Evolutionary conservation across 208 protist genomes (phyloP), one percentile per base, ranked within the genome.

Genomic region (Angomonas deanei): DNA sequence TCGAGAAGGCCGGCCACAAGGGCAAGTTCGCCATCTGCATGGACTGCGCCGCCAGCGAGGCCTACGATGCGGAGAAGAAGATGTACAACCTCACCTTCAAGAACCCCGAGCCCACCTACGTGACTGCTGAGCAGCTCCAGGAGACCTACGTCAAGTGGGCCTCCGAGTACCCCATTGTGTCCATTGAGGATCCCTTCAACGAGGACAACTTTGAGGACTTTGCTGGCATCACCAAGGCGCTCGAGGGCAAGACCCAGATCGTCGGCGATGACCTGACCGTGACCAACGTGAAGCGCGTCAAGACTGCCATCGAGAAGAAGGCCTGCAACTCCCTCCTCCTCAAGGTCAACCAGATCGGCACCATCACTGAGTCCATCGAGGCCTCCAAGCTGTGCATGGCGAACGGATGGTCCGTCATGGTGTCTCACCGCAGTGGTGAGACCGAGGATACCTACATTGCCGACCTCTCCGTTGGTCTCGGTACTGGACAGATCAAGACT

Each of bases 281-380:
- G 46, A 99, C 98, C 19, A 99, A 99, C 81, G 86, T 96, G 49
- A 91, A 95, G 60, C 92, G 94, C 68, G 97, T 99, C 34, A 75
- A 95, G 65, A 97, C 82, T 67, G 98, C 80, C 52, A 87, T 93
- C 60, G 78, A 93, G 47, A 78, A 82, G 59, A 87, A 95, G 66
- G 80, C 97, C 5, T 98, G 96, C 82, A 99, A 99, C 80, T 91
- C 96, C 47, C 88, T 99, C 27, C 91, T 99, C 13, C 91, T 99
- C 55, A 99, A 99, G 83, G 95, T 99, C 60, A 99, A 99, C 82
- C 98, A 99, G 86, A 99, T 99, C 70, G 98, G 98, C 64, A 93
- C 97, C 57, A 84, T 99, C 58, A 96, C 92, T 27, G 98, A 99
- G 80, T 73, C 93, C 39, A 99, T 99, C 55, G 76, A 96, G n/a